A percentile compares a stretch with the other conserved stretches of the same genome.
phyloP scores from a whole-genome alignment of 805 yeast genomes.

The Debaryomyces hansenii region DNA sequence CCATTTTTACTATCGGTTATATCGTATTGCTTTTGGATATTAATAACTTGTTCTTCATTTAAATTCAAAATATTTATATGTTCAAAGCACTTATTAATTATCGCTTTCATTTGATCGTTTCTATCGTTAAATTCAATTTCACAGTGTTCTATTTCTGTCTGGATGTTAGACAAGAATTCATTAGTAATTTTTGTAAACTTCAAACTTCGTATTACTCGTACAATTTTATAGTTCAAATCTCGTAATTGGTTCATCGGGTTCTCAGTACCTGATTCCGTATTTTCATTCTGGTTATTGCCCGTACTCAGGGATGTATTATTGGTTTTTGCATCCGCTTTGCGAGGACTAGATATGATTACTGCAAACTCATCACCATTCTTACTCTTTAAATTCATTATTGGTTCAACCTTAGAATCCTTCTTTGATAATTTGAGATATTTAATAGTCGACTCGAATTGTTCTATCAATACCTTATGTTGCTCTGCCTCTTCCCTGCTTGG shows the following conservation, averaged over 20 bases:
- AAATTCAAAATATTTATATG: conserved; percentile 28
- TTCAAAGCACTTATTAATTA: conserved; percentile 24
- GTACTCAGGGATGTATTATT: neutral
- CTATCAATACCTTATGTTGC: conserved; percentile 26
- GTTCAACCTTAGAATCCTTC: conserved; percentile 2
- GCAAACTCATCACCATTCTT: conserved; percentile 11
- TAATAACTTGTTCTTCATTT: conserved; percentile 30
- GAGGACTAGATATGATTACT: conserved; percentile 33
- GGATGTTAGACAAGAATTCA: conserved; percentile 23
- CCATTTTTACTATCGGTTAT: conserved; percentile 11
- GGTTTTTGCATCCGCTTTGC: conserved; percentile 9
- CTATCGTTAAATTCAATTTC: conserved; percentile 25
- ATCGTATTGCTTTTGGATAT: conserved; percentile 30
- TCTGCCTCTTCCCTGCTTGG: conserved; percentile 34
- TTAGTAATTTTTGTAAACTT: conserved; percentile 37
- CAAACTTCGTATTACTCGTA: conserved; percentile 33
- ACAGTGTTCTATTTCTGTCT: conserved; percentile 24
- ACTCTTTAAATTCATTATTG: conserved; percentile 1
- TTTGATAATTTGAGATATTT: conserved; percentile 18
- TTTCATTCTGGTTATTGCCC: neutral
- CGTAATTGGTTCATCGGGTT: conserved; percentile 26
- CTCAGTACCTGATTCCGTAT: conserved; percentile 5
- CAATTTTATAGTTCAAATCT: conserved; percentile 38
- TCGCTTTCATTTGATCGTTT: conserved; percentile 19
- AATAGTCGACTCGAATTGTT: conserved; percentile 28